Evolutionary conservation across 352 stramenopile species (phyloP).

Genomic region (Phytophthora melonis): DNA sequence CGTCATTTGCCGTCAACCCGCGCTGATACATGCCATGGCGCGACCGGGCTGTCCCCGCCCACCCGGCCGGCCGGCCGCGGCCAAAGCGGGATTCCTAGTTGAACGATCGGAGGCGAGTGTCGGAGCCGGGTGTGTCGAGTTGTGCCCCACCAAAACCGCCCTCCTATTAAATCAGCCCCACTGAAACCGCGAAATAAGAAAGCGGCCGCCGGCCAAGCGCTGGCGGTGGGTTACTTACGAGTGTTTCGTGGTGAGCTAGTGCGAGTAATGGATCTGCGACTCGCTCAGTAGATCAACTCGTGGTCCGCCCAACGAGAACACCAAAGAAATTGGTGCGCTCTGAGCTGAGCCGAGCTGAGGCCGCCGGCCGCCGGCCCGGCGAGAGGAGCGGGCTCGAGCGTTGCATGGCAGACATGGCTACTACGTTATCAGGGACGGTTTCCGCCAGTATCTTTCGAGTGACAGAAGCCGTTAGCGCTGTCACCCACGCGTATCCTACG

Average conservation of each 20-base stretch:
- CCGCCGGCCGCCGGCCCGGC: not conserved
- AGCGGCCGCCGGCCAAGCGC: conserved; percentile 11
- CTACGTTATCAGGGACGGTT: conserved; percentile 21
- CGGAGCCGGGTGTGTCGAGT: not conserved
- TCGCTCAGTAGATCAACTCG: conserved; percentile 25
- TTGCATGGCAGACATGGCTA: conserved; percentile 33
- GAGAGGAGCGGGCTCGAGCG: not conserved
- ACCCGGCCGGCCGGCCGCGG: not conserved
- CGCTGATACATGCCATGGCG: conserved; percentile 30
- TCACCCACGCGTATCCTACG: conserved; percentile 13
- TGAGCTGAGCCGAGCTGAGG: not conserved
- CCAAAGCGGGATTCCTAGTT: not conserved
- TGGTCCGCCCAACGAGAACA: conserved; percentile 24
- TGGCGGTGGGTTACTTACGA: conserved; percentile 36
- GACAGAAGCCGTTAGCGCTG: conserved; percentile 25
- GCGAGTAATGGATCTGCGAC: conserved; percentile 38
- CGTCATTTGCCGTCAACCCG: conserved; percentile 14
- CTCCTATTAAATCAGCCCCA: conserved; percentile 13
- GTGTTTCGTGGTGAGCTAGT: conserved; percentile 35
- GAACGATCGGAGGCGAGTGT: not conserved
- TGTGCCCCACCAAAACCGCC: conserved; percentile 4
- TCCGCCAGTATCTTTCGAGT: conserved; percentile 33
- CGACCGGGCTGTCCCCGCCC: conserved; percentile 5
- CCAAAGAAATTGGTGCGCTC: conserved; percentile 32
- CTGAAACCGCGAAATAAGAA: conserved; percentile 20